Base-by-base conservation (phyloP, 345 rosid species). In the Eucalyptus grandis region DNA sequence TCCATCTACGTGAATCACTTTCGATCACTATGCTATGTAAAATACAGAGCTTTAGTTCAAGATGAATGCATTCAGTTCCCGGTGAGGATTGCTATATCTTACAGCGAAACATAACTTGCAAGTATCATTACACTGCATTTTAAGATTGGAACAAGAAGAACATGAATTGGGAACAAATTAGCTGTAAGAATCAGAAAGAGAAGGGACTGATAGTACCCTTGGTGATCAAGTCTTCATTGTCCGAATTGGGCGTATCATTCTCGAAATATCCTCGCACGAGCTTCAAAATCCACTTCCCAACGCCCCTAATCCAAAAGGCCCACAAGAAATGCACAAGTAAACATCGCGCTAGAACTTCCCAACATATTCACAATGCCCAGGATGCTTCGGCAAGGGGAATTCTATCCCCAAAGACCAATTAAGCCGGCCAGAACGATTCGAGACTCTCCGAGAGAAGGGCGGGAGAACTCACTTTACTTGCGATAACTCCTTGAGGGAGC, bases 271-370 rank as follows among this genome's bases (percentile, higher is more conserved):
- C 96, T 91, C 94, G 92, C 95, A 95, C 90, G 80, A 93, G 93
- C 93, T 87, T 96, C 88, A 98, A 56, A 90, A 96, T 94, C 99
- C 97, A 98, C 89, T 97, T 96, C 34, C 99, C 99, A 27, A 97
- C 94, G 47, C 99, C 99, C 96, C 99, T 97, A 51, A n/a, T 89
- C 89, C 90, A 91, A 44, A 22, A 60, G 47, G 67, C 60, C 88
- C 60, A 90, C 46, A 72, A 1, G 34, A 30, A 49, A 90, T 24
- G 86, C 88, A 58, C 86, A 87, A 90, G 83, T 51, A 86, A 88
- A 87, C 43, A 40, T 5, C 40, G 43, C 88, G 31, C 15, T 58
- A 14, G 43, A 54, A 27, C 0, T 54, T 87, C 5, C 44, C 31
- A 43, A 62, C 46, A 22, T 37, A 37, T 77, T 77, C 26, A 77